A percentile compares a stretch with the other conserved stretches of the same genome.
phyloP scores from a whole-genome alignment of 2,329 filamentous ascomycete genomes.

The Cladosporium sp. region DNA sequence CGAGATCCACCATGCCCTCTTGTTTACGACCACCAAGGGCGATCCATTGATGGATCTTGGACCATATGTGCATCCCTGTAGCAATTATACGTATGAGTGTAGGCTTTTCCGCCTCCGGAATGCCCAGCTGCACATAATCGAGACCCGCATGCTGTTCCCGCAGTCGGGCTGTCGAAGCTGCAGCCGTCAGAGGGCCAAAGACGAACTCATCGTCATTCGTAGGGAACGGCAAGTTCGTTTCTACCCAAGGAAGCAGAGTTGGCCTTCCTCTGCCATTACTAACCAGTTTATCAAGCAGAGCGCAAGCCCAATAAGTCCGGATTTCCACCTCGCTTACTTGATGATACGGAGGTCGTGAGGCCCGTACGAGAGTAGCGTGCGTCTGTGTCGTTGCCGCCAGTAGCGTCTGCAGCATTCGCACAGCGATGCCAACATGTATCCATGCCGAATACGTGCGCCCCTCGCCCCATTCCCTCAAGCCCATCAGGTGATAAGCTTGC shows the following conservation, averaged over 20 bases:
- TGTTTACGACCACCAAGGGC: not conserved
- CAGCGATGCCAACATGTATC: not conserved
- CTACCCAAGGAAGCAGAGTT: not conserved
- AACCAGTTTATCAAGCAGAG: not conserved
- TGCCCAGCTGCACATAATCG: not conserved
- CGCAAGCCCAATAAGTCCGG: not conserved
- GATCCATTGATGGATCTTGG: not conserved
- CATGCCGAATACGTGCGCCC: not conserved
- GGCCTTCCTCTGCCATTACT: not conserved
- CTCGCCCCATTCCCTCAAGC: not conserved
- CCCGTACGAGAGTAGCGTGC: not conserved
- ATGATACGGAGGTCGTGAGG: not conserved
- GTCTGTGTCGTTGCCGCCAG: not conserved
- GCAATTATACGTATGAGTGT: not conserved
- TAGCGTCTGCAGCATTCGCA: not conserved
- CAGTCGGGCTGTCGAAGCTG: not conserved
- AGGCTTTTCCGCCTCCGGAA: not conserved
- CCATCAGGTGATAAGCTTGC: not conserved
- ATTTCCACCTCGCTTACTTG: not conserved
- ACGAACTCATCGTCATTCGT: not conserved
- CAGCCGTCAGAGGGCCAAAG: not conserved
- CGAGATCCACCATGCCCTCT: not conserved
- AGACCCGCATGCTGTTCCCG: not conserved
- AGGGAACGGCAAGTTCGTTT: not conserved
- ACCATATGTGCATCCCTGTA: not conserved